Evolutionary conservation across 495 filamentous ascomycete genomes (phyloP), one percentile per base, ranked within the genome.

Genomic region (Xanthoparmelia taractica): DNA sequence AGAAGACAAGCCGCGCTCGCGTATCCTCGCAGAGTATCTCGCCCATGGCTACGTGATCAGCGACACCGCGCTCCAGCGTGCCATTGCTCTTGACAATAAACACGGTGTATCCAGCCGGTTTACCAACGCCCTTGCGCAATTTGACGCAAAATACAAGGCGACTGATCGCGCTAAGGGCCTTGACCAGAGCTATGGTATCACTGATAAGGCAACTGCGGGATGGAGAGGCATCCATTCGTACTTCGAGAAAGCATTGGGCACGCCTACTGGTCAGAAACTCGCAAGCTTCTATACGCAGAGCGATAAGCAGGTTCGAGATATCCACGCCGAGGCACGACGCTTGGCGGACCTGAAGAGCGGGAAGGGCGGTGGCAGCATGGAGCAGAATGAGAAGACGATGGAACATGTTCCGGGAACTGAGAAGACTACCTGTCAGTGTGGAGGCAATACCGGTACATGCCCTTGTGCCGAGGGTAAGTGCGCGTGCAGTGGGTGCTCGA

Each of bases 21-120:
- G 95, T 69, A 96, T 98, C 70, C 66, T 97, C 33, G 94, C 94
- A 65, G 94, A 98, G 78, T 96, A 96, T 73, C 86, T 98, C 34
- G 92, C 92, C 7, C 89, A 96, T 68, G 94, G 94, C 66, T 98
- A 98, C 75, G 80, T 83, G 25, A 77, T 98, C 67, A 89, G 88
- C 59, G 94, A 98, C 73, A 79, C 78, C n/a, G 88, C 88, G 6
- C 82, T 97, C 57, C 85, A 96, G 72, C 82, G 80, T 66, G 95
- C 90, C 61, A 92, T 98, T 70, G 82, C 86, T 8, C 82, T 97
- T 41, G 94, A 98, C 77, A 80, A 90, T 69, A 91, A 94, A 78
- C 92, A 97, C 74, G 90, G 90, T 66, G 84, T 97, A 68, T 87
- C 87, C 20, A 76, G 72, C 69, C 82, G 83, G 54, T 98, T 98